Percentiles rank a stretch among this genome's conserved stretches.
phyloP scores from a whole-genome alignment of 306 rosid genomes.

The Begonia peltatifolia region DNA sequence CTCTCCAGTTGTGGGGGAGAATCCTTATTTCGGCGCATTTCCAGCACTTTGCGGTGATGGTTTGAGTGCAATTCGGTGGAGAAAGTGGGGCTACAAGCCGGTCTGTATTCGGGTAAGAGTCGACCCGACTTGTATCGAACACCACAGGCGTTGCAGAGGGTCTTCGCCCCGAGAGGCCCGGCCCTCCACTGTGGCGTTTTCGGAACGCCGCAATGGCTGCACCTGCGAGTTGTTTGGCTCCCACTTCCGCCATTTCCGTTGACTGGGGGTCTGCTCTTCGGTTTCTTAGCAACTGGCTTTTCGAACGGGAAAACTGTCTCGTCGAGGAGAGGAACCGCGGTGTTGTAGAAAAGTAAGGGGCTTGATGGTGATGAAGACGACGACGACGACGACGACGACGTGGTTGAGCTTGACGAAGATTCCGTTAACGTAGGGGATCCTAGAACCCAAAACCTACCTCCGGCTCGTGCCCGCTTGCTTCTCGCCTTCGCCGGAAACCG shows the following conservation, averaged over 20 bases:
- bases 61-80: constrained; percentile 77
- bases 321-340: constrained; percentile 7
- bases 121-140: constrained; percentile 93
- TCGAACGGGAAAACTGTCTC: constrained; percentile 17
- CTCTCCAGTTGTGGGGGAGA: not conserved
- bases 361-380: constrained; percentile 46
- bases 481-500: constrained; percentile 78
- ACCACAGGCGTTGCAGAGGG: constrained; percentile 87
- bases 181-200: constrained; percentile 96
- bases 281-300: constrained; percentile 17
- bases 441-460: constrained; percentile 72
- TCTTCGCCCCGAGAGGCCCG: constrained; percentile 87
- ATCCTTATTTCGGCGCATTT: constrained; percentile 86
- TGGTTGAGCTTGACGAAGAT: constrained; percentile 49
- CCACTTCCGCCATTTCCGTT: constrained; percentile 2
- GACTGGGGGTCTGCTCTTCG: constrained; percentile 10
- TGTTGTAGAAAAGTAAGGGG: constrained; percentile 26
- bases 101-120: constrained; percentile 77
- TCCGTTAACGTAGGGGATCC: constrained; percentile 42
- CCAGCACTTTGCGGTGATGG: constrained; percentile 89
- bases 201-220: constrained; percentile 94
- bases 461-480: constrained; percentile 54
- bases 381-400: constrained; percentile 53
- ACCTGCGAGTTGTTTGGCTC: constrained; percentile 43
- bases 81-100: constrained; percentile 92